phyloP scores from a whole-genome alignment of 78 protist species.

The Abeoforma whisleri region DNA sequence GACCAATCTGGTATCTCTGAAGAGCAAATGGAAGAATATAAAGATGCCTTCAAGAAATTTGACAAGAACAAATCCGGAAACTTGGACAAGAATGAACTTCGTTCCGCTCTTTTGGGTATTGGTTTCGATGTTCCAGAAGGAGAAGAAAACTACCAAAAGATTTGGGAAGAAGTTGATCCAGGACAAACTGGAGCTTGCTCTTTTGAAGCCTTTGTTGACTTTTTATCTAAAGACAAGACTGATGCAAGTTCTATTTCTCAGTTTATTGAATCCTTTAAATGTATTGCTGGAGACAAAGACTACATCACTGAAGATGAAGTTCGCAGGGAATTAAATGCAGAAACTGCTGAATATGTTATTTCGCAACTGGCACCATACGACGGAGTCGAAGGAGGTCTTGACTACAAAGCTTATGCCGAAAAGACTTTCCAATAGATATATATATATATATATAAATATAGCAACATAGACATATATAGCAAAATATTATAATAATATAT shows the following conservation, averaged over 20 bases:
- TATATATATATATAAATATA: too few species aligned
- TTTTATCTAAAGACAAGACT: conserved; percentile 12
- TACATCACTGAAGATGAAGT: conserved; percentile 37
- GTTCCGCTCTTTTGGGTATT: conserved; percentile 12
- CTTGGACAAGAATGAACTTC: conserved; percentile 42
- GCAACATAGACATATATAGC: too few species aligned
- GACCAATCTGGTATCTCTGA: conserved; percentile 38
- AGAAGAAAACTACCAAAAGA: conserved; percentile 12
- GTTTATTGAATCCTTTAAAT: conserved; percentile 35
- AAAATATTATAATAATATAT: too few species aligned
- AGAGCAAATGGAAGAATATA: conserved; percentile 41
- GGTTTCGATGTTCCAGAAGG: conserved; percentile 24
- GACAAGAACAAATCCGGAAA: conserved; percentile 40
- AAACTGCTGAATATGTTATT: conserved; percentile 14
- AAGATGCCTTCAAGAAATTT: conserved; percentile 13
- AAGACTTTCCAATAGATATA: too few species aligned
- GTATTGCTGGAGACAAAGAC: conserved; percentile 32
- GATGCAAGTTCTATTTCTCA: conserved; percentile 31
- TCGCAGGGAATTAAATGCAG: conserved; percentile 26
- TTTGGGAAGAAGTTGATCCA: conserved; percentile 15
- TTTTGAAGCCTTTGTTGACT: conserved; percentile 44
- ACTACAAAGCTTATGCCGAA: too few species aligned
- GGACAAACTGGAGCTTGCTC: conserved; percentile 1
- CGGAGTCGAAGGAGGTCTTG: conserved; percentile 39
- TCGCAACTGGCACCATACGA: not conserved